Conservation (phyloP, 2,329 filamentous ascomycete genomes). For the Colletotrichum plurivorum region DNA sequence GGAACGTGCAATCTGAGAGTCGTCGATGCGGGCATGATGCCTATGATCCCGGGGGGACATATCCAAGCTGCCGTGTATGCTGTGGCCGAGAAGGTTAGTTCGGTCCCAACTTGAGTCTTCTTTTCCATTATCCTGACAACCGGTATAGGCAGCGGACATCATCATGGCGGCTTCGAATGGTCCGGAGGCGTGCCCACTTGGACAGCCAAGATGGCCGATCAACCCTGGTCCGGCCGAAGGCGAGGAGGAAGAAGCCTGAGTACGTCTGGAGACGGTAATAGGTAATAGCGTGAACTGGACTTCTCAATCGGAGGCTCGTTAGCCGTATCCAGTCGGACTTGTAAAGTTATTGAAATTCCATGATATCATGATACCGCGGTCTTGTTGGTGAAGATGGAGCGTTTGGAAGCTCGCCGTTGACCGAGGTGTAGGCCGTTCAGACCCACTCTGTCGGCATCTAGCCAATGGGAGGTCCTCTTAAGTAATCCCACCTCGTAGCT, state of each 20-base stretch:
- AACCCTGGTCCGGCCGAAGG: neutral
- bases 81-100: conserved; percentile 63
- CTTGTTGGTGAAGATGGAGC: neutral
- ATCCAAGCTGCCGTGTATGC: conserved; percentile 69
- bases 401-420: neutral
- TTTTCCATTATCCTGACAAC: conserved; percentile 26
- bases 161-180: conserved; percentile 52
- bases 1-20: conserved; percentile 63
- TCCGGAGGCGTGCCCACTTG: conserved; percentile 10
- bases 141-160: conserved; percentile 58
- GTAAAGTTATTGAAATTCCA: no score
- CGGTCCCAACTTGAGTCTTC: neutral
- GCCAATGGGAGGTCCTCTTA: conserved; percentile 20
- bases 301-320: neutral
- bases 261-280: no score
- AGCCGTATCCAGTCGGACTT: neutral
- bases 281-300: neutral
- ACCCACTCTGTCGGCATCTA: neutral
- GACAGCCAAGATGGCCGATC: conserved; percentile 19
- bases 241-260: neutral
- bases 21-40: conserved; percentile 65
- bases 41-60: conserved; percentile 61
- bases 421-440: neutral
- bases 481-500: conserved; percentile 20
- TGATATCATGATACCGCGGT: no score